Conservation (phyloP, 2,329 filamentous ascomycete genomes). For the Cytospora schulzeri region DNA sequence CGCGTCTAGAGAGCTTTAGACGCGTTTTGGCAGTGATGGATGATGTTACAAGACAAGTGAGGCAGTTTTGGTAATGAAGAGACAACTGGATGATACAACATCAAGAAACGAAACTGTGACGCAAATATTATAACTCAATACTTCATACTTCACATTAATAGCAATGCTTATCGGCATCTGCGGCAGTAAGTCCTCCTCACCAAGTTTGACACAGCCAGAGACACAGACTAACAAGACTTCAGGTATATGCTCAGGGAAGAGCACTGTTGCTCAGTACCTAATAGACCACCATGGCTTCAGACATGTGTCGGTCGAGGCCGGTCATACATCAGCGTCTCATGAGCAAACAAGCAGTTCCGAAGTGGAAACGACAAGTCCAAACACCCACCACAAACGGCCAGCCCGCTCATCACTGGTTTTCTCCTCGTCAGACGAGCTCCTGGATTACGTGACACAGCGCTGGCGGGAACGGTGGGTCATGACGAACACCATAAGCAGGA, state of each 20-base stretch:
- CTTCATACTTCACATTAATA: slow-evolving; percentile 24
- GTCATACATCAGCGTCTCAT: not conserved
- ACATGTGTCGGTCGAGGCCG: slow-evolving; percentile 38
- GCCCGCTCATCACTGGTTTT: slow-evolving; percentile 48
- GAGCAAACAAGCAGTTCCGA: not conserved
- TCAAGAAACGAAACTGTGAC: too few species aligned
- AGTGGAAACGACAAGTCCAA: slow-evolving; percentile 7
- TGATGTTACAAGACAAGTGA: not conserved
- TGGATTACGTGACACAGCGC: slow-evolving; percentile 81
- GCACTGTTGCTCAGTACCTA: slow-evolving; percentile 84
- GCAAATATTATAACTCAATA: not conserved
- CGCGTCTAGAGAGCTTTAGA: not conserved
- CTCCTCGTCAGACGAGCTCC: slow-evolving; percentile 63
- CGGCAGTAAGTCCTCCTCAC: slow-evolving; percentile 56
- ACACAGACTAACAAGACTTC: slow-evolving; percentile 29
- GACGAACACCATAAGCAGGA: slow-evolving; percentile 76
- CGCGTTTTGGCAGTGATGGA: not conserved
- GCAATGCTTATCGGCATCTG: slow-evolving; percentile 79
- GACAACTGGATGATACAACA: not conserved
- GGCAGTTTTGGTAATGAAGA: not conserved
- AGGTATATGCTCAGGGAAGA: slow-evolving; percentile 94
- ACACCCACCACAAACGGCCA: slow-evolving; percentile 21
- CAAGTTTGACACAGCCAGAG: not conserved
- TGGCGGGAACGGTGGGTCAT: slow-evolving; percentile 88
- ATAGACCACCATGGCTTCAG: slow-evolving; percentile 82